These are phyloP conservation scores for Boletus vermiculosoides DNA, from an alignment of 768 basidiomycete genomes.

Conservation along the genomic window DNA sequence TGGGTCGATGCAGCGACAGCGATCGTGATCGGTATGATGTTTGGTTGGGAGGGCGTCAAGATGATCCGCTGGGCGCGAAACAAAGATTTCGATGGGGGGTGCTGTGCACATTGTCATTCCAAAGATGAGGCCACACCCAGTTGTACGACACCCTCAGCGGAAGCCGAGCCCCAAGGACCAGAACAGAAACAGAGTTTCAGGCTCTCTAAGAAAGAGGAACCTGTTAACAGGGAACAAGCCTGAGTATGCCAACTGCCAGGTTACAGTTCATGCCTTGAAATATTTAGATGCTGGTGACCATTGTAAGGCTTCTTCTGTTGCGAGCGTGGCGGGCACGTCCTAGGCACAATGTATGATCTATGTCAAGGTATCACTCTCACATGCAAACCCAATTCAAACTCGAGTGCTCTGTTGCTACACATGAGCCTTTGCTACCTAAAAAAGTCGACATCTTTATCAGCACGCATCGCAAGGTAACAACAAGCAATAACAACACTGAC, in stretches of 20 bases:
- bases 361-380: too few relatives aligned
- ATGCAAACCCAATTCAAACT: not conserved
- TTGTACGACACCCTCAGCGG: not conserved
- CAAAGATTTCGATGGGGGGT: slow-evolving; percentile 39
- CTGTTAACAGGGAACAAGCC: not conserved
- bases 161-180: not conserved
- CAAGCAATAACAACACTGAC: too few relatives aligned
- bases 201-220: not conserved
- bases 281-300: too few relatives aligned
- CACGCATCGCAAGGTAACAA: too few relatives aligned
- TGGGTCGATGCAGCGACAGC: slow-evolving; percentile 48
- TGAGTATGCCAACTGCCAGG: not conserved
- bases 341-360: not conserved
- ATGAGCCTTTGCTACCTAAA: not conserved
- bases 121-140: not conserved
- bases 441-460: too few relatives aligned
- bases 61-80: slow-evolving; percentile 41
- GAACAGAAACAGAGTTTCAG: not conserved
- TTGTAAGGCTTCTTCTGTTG: not conserved
- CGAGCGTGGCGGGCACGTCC: not conserved
- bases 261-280: not conserved
- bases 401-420: not conserved
- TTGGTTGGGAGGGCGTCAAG: slow-evolving; percentile 46
- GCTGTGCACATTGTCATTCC: slow-evolving; percentile 24
- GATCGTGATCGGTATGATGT: slow-evolving; percentile 39